Evolutionary conservation across 2,329 filamentous ascomycete genomes (phyloP), one percentile per base, ranked within the genome.

Genomic region (Diaporthe vaccinii): DNA sequence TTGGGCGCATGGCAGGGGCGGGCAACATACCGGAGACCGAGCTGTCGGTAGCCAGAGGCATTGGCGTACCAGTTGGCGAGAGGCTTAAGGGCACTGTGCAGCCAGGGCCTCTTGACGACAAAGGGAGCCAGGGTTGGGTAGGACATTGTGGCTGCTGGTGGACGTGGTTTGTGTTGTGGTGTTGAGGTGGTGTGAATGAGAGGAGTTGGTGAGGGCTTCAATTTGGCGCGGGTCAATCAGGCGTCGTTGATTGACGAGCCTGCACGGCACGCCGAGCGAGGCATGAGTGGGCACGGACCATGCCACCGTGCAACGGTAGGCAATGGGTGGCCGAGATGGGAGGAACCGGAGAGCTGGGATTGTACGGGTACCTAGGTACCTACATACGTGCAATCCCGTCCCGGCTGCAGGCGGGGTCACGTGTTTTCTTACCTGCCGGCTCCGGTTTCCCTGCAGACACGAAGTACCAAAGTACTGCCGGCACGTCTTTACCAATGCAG

Each of bases 31-130:
- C 90, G 94, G 87, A 98, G 90, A 82, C 96, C 96, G 83, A 98
- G 90, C 91, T 96, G 92, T 87, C 95, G 93, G 91, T 98, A 98
- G 84, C 96, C 96, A 81, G 96, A 91, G 81, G 95, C 93, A 84
- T 96, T 93, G 87, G 88, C 87, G 89, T 98, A 98, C 95, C 95
- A 98, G 83, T 92, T 91, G 86, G 96, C 91, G 79, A 98, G 84
- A 79, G 97, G 97, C 88, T 88, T 91, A 85, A 98, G 87, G 87
- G 93, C 89, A 81, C 89, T 92, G 86, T 89, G 88, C 83, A 98
- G 91, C 94, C 94, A 98, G 80, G 96, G 96, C 82, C 95, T 93
- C 89, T 93, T 93, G 84, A 92, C 84, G 83, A 98, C 91, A 84
- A 92, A 96, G 81, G 91, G 93, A 82, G 93, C 91, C 86, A 95